Base-by-base conservation (phyloP, 2,329 filamentous ascomycete genomes). In the Ascosphaera acerosa region DNA sequence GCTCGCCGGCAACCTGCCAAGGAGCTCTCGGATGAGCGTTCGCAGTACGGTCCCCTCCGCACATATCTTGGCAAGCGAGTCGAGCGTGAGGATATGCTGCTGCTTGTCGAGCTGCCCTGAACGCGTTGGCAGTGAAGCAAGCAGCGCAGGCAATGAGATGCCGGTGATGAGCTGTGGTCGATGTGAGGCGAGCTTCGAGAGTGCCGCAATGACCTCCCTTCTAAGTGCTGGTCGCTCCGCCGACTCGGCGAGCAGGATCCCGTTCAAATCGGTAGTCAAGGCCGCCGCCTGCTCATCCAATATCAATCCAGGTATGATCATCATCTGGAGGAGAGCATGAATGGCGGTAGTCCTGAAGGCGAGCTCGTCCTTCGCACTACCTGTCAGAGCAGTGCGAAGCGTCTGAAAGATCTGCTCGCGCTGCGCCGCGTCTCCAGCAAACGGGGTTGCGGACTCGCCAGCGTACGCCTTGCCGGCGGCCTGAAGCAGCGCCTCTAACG, bases 131-230 rank as follows among this genome's bases (percentile, higher is more conserved):
- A 76, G 48, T 23, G 64, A 61, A 3, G 68, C 66, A 47, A 74
- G 59, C 42, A 75, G 71, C 4, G 64, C 64, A 16, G 70, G 70
- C 40, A 75, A 66, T 0, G 68, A 66, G 34, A 68, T 67, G 29
- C 70, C 61, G 41, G 70, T 62, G 17, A 75, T 64, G 7, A 70
- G 49, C 29, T 61, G 58, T 12, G 69, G 65, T 40, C 68, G 70
- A 35, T 66, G 58, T 36, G 62, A 62, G 4, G 70, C 70, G 26
- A 74, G 59, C 19, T 68, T 61, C 3, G 65, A 58, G 28, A 76
- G 54, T 15, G 62, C 59, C 19, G 54, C 49, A 35, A 73, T 63
- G 4, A 68, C 64, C 36, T 64, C 58, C 35, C 61, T 55, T 37
- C 66, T 66, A 19, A 71, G 49, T 35, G 68, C 61, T 33, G 62